Conservation (phyloP, 352 stramenopile genomes). For the Globisporangium cylindrosporum region DNA sequence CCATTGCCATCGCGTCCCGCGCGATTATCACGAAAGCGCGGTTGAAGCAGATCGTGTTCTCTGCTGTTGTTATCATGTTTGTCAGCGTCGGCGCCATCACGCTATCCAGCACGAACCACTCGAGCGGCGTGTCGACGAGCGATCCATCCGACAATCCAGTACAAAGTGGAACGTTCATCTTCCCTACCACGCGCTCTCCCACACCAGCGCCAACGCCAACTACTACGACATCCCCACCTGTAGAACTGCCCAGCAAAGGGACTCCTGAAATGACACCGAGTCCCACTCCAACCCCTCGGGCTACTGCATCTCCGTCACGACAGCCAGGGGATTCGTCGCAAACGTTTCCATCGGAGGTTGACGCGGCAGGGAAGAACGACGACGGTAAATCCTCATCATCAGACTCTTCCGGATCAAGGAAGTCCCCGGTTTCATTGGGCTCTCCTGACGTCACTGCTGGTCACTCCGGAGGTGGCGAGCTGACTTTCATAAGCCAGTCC, state of each 20-base stretch:
- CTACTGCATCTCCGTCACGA: background rate
- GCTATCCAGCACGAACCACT: constrained; percentile 7
- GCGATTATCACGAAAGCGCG: constrained; percentile 13
- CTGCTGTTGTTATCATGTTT: constrained; percentile 14
- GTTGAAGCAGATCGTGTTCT: constrained; percentile 16
- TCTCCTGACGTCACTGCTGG: background rate
- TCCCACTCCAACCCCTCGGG: background rate
- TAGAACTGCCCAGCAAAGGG: background rate
- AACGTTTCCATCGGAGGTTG: background rate
- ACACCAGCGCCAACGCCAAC: constrained; percentile 6
- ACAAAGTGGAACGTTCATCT: constrained; percentile 2
- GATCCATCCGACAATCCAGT: constrained; percentile 8
- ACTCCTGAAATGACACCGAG: constrained; percentile 7
- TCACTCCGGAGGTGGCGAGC: background rate
- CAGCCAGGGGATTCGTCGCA: constrained; percentile 3
- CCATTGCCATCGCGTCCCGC: background rate
- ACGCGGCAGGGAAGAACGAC: constrained; percentile 4
- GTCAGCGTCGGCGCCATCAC: constrained; percentile 14
- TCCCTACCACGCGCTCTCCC: background rate
- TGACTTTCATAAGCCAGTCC: no score
- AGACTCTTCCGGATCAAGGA: constrained; percentile 1
- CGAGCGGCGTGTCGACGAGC: background rate
- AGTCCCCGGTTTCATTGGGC: background rate
- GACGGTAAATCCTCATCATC: background rate
- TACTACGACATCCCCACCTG: background rate